A percentile compares a stretch with the other conserved stretches of the same genome.
Conservation (phyloP, 441 rosid genomes). For the Corymbia citriodora region DNA sequence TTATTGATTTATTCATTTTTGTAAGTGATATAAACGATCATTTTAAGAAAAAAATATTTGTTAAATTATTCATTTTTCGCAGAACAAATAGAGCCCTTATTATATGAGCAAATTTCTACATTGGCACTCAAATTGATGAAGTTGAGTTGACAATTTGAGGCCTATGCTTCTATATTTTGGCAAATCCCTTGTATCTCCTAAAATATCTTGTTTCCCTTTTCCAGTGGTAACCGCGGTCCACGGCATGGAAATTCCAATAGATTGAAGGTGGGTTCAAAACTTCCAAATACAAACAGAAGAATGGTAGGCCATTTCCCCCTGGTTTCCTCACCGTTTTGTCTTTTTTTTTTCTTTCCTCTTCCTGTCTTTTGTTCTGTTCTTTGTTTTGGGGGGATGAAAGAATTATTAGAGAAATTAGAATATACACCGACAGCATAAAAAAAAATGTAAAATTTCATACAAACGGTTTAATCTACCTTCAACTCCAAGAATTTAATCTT, state of each 20-base stretch:
- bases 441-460: not conserved
- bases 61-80: rapidly evolving
- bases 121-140: not conserved
- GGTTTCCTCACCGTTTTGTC: not conserved
- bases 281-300: not conserved
- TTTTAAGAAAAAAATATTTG: not conserved
- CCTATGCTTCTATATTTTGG: not conserved
- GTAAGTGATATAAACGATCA: rapidly evolving
- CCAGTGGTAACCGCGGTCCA: not conserved
- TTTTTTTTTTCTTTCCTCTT: not conserved
- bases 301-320: not conserved
- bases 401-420: not conserved
- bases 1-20: not conserved
- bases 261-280: not conserved
- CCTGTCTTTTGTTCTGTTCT: not conserved
- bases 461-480: not conserved
- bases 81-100: not conserved
- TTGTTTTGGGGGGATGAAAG: not conserved
- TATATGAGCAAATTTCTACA: not conserved
- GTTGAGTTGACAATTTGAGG: not conserved
- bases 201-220: not conserved
- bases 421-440: not conserved
- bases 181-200: not conserved
- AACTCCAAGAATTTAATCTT: not conserved
- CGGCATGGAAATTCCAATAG: not conserved